These are phyloP conservation scores for Ephemerocybe angulata DNA, from an alignment of 768 basidiomycete species.

Conservation along the genomic window DNA sequence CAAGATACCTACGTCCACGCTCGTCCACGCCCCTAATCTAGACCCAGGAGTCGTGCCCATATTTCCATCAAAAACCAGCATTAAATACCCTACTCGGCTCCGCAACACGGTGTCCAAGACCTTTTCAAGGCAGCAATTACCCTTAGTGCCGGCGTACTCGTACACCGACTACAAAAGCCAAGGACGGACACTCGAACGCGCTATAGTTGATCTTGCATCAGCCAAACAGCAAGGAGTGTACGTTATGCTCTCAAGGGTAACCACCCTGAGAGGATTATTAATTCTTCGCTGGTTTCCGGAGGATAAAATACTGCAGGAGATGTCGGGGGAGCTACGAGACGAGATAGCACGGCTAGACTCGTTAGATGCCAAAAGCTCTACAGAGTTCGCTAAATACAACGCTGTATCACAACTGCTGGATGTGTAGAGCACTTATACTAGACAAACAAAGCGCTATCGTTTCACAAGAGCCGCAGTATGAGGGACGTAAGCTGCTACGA, in stretches of 20 bases:
- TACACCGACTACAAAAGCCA: conserved; percentile 28
- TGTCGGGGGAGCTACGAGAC: conserved; percentile 13
- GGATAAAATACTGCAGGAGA: conserved; percentile 13
- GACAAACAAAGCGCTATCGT: no score
- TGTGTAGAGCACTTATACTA: no score
- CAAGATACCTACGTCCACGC: not conserved
- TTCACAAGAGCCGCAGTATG: no score
- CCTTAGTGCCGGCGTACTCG: conserved; percentile 23
- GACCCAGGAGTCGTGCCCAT: conserved; percentile 8
- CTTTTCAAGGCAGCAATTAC: conserved; percentile 14
- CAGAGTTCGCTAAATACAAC: no score
- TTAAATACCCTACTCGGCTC: not conserved
- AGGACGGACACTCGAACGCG: conserved; percentile 19
- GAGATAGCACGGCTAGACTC: no score
- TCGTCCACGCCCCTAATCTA: conserved; percentile 2
- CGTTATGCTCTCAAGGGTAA: conserved; percentile 28
- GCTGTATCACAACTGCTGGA: no score
- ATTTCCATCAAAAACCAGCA: conserved; percentile 1
- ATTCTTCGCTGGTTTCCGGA: conserved; percentile 21
- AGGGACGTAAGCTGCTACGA: no score
- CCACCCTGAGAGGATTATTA: conserved; percentile 15
- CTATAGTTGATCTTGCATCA: conserved; percentile 21
- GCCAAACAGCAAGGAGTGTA: conserved; percentile 20
- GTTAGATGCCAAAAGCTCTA: no score
- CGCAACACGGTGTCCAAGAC: not conserved